Evolutionary conservation across 2,329 filamentous ascomycete genomes (phyloP), one percentile per base, ranked within the genome.

Genomic region (Salinomyces thailandicus): DNA sequence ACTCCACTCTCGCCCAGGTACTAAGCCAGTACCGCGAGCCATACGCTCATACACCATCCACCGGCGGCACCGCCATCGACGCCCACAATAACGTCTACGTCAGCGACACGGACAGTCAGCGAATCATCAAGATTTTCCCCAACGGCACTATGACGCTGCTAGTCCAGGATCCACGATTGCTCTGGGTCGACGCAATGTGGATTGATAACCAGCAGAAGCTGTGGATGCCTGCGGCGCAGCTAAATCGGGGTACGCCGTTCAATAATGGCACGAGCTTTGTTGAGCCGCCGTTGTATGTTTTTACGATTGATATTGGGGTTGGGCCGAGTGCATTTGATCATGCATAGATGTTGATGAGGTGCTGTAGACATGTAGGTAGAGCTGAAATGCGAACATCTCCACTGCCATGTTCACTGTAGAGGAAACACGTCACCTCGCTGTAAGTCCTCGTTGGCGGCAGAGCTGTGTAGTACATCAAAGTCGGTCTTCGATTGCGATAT

Each of bases 31-130:
- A 48, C 29, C 42, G 47, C 2, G 42, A 52, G 35, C 52, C 59
- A 1, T 59, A 53, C 32, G 47, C 59, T 1, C 43, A 55, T 15
- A 62, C 60, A 1, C 56, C 59, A 2, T 52, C 51, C 3, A 62
- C 59, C 1, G 59, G 58, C 12, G 59, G 59, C 16, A 61, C 56
- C 4, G 57, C 60, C 3, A 62, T 62, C 26, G 61, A 62, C 36
- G 58, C 52, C 1, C 32, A 55, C 7, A 61, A 61, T 3, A 60
- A 58, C 36, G 57, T 62, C 18, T 63, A 62, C 39, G 37, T 47
- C 33, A 55, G 51, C 42, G 60, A 62, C 39, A 57, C 51, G 1
- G 54, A 62, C 33, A 44, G 45, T 18, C 51, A 54, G 37, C 20
- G 44, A 7, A 50, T 57, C 22, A 39, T 54, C 39, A 51, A 40